Evolutionary conservation across 2,329 filamentous ascomycete genomes (phyloP).

Genomic region (Tolypocladium tropicale): DNA sequence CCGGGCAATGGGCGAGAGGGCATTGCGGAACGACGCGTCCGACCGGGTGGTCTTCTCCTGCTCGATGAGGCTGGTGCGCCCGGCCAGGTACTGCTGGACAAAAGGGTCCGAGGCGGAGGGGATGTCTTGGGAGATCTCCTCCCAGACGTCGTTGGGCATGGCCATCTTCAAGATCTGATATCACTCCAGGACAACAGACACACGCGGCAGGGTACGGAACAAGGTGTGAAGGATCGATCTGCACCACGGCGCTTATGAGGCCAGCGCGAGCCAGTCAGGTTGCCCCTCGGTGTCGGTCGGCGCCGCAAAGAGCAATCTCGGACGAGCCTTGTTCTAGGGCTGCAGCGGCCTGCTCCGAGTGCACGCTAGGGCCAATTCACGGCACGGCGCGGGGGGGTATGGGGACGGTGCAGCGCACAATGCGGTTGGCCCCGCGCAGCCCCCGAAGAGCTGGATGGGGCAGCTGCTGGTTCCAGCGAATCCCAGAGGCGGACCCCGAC

Average conservation of each 20-base stretch:
- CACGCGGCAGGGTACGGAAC: not conserved
- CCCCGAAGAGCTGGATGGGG: not conserved
- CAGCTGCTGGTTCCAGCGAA: not conserved
- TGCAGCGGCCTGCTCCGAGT: not conserved
- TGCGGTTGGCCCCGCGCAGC: not conserved
- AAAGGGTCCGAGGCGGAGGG: conserved; percentile 58
- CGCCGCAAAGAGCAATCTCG: not conserved
- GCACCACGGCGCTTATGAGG: not conserved
- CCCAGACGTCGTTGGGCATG: conserved; percentile 48
- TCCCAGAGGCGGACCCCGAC: not conserved
- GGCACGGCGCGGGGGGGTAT: not conserved
- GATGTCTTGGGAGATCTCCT: conserved; percentile 44
- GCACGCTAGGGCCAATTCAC: not conserved
- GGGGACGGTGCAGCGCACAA: not conserved
- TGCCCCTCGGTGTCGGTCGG: conserved; percentile 1
- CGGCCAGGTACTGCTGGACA: conserved; percentile 70
- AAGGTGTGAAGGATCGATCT: not conserved
- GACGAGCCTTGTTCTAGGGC: not conserved
- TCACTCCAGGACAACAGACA: not conserved
- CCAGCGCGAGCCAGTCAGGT: not conserved
- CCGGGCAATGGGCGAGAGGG: conserved; percentile 67
- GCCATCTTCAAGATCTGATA: conserved; percentile 20
- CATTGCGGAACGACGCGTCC: conserved; percentile 58
- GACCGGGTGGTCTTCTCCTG: conserved; percentile 77
- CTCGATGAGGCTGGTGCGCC: conserved; percentile 63